A percentile compares a stretch with the other conserved stretches of the same genome.
phyloP scores from a whole-genome alignment of 805 yeast genomes.

The Saitoella complicata region DNA sequence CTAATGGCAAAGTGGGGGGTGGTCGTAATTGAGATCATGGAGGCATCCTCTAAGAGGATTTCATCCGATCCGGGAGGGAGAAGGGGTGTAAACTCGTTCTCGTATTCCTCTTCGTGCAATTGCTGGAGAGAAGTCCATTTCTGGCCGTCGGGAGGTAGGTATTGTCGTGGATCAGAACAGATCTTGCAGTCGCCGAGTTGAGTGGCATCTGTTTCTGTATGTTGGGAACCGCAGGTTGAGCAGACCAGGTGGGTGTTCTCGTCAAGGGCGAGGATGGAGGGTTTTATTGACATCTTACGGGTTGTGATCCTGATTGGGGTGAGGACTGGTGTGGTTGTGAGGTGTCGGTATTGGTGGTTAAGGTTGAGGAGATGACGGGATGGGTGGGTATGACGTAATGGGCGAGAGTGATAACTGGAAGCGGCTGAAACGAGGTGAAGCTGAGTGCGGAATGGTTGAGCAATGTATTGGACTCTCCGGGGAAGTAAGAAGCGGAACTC shows the following conservation, averaged over 20 bases:
- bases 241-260: slow-evolving; percentile 3
- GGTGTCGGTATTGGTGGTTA: too few relatives aligned
- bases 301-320: too few relatives aligned
- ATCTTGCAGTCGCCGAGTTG: slow-evolving; percentile 7
- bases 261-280: too few relatives aligned
- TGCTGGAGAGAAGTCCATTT: slow-evolving; percentile 7
- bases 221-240: slow-evolving; percentile 10
- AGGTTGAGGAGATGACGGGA: too few relatives aligned
- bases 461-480: too few relatives aligned
- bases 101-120: slow-evolving; percentile 4
- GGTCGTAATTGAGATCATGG: slow-evolving; percentile 9
- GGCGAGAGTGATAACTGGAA: too few relatives aligned
- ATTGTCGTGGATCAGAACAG: slow-evolving; percentile 12
- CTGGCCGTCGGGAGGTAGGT: slow-evolving; percentile 10
- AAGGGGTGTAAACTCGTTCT: slow-evolving; percentile 3
- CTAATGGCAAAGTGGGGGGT: slow-evolving; percentile 12
- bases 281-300: too few relatives aligned
- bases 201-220: background rate
- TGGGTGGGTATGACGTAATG: too few relatives aligned
- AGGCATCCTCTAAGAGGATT: slow-evolving; percentile 3
- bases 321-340: too few relatives aligned
- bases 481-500: too few relatives aligned
- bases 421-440: too few relatives aligned
- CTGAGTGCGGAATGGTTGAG: too few relatives aligned
- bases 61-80: background rate